Evolutionary conservation across 1,284 basidiomycete genomes (phyloP).

Genomic region (Stygiomarasmius scandens): DNA sequence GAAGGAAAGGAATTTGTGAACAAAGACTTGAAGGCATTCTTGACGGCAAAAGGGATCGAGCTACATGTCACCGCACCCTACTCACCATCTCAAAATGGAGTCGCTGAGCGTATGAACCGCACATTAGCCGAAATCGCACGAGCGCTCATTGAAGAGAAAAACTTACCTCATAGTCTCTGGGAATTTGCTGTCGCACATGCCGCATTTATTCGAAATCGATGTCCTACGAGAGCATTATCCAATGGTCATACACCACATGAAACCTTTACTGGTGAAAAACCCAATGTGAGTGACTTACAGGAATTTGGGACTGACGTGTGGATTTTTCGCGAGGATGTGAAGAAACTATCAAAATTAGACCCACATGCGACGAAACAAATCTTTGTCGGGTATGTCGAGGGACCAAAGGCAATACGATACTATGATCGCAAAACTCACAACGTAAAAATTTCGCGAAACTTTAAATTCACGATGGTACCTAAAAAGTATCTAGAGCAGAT

Average conservation of each 20-base stretch:
- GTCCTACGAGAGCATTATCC: conserved; percentile 9
- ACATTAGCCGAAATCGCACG: conserved; percentile 25
- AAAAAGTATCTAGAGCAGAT: too few relatives aligned
- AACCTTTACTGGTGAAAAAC: conserved; percentile 13
- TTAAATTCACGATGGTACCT: background rate
- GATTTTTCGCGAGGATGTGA: conserved; percentile 20
- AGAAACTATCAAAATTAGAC: conserved; percentile 1
- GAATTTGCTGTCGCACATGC: conserved; percentile 21
- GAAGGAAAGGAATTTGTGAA: conserved; percentile 32
- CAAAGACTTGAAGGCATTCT: conserved; percentile 26
- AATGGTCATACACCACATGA: conserved; percentile 16
- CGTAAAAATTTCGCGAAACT: background rate
- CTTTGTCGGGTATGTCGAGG: conserved; percentile 1
- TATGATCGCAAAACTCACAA: background rate
- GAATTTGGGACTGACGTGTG: conserved; percentile 9
- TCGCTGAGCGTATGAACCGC: conserved; percentile 33
- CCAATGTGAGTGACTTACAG: conserved; percentile 21
- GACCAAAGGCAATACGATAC: background rate
- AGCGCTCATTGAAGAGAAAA: conserved; percentile 26
- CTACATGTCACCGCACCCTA: conserved; percentile 28
- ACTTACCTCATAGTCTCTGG: conserved; percentile 29
- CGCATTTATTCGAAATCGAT: conserved; percentile 19
- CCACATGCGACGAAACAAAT: background rate
- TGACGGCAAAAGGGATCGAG: conserved; percentile 23
- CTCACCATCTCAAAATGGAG: conserved; percentile 34